These are phyloP conservation scores for Fonsecaea multimorphosa DNA, from an alignment of 2,329 filamentous ascomycete genomes.

Conservation along the genomic window DNA sequence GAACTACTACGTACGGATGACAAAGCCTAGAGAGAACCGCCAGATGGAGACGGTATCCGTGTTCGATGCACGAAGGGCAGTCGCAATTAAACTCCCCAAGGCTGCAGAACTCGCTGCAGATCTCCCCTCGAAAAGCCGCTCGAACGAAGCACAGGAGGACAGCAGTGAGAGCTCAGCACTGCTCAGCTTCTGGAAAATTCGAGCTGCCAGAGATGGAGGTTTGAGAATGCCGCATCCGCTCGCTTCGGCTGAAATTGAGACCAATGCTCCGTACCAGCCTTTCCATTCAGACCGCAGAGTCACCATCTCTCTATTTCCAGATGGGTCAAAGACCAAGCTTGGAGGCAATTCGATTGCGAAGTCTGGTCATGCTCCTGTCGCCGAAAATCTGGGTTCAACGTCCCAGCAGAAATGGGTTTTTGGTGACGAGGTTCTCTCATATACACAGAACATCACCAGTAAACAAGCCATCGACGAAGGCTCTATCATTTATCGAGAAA, in stretches of 20 bases:
- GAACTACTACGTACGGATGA: conserved; percentile 40
- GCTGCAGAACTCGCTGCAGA: conserved; percentile 15
- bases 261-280: conserved; percentile 91
- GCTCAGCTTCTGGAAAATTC: conserved; percentile 51
- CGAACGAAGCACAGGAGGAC: conserved; percentile 23
- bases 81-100: conserved; percentile 31
- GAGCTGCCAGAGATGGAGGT: conserved; percentile 50
- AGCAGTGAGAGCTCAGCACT: conserved; percentile 9
- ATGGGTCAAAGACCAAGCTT: background rate
- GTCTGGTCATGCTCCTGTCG: background rate
- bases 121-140: background rate
- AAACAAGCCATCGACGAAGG: conserved; percentile 15
- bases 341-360: conserved; percentile 12
- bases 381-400: background rate
- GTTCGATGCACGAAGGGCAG: conserved; percentile 38
- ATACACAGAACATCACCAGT: conserved; percentile 11
- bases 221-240: conserved; percentile 60
- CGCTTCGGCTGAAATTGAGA: conserved; percentile 88
- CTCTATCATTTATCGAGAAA: conserved; percentile 36
- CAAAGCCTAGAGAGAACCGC: conserved; percentile 37
- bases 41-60: conserved; percentile 48
- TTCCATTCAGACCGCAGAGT: conserved; percentile 92
- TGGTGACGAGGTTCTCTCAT: conserved; percentile 56
- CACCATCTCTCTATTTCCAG: conserved; percentile 70
- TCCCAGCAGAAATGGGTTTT: conserved; percentile 57